These are phyloP conservation scores for Erysiphe neolycopersici DNA, from an alignment of 2,329 filamentous ascomycete species.

Conservation along the genomic window DNA sequence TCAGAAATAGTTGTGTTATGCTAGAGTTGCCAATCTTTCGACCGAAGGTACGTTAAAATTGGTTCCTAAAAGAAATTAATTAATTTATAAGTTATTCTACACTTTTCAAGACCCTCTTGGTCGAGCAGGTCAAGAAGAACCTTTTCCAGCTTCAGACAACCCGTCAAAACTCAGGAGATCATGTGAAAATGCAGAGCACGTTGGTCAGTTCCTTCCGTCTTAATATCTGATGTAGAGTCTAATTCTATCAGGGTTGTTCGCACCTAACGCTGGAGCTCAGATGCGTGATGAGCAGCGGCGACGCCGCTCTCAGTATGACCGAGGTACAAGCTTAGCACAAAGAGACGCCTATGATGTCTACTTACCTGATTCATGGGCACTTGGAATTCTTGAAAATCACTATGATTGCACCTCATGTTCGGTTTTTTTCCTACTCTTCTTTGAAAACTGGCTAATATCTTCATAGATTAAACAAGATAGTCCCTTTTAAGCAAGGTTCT, in stretches of 20 bases:
- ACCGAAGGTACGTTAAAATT: conserved; percentile 35
- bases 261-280: conserved; percentile 48
- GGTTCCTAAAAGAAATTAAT: not conserved
- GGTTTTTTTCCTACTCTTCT: not conserved
- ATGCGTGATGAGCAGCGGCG: conserved; percentile 51
- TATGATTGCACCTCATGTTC: not conserved
- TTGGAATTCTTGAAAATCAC: not conserved
- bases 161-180: conserved; percentile 67
- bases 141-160: conserved; percentile 60
- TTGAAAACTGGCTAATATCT: not conserved
- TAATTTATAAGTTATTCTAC: conserved; percentile 27
- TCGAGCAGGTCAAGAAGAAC: conserved; percentile 46
- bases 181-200: conserved; percentile 61
- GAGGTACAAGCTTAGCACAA: conserved; percentile 45
- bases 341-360: conserved; percentile 7
- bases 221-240: not conserved
- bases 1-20: conserved; percentile 93
- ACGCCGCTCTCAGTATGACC: conserved; percentile 47
- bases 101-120: conserved; percentile 22
- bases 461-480: not conserved
- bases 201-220: conserved; percentile 29
- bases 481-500: not conserved
- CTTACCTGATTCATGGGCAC: not conserved
- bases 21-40: conserved; percentile 56
- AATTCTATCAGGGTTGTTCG: conserved; percentile 38